Evolutionary conservation across 495 filamentous ascomycete species (phyloP), one percentile per base, ranked within the genome.

Genomic region (Talaromyces thailandensis): DNA sequence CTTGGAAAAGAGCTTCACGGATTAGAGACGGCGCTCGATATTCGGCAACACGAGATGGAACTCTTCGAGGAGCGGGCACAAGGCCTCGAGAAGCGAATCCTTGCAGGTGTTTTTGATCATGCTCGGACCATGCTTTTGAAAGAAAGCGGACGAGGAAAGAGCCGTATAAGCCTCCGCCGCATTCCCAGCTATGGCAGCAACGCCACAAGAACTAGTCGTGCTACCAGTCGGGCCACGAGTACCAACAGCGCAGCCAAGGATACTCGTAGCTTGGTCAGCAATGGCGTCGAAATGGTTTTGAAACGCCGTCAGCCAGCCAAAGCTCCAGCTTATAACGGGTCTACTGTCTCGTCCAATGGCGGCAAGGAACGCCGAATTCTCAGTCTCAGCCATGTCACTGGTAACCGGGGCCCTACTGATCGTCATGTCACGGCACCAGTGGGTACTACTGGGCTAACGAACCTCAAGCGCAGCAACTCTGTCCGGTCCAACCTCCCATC

Each of bases 51-150:
- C 70, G 94, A 98, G 71, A 86, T 98, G 61, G 83, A 91, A 45
- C 80, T 86, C 25, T 95, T 98, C 87, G 92, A 96, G 69, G 82
- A 84, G 8, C 86, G 92, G 56, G 93, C 92, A 9, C 91, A 96
- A 65, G 82, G 83, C 25, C 80, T 98, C 1, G 94, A 98, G 76
- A 88, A 93, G 51, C 84, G 93, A 9, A 96, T 98, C 63, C 76
- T 98, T 29, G 93, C 98, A 62, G 91, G 92, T 29, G 91, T 98
- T 43, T 91, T 98, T 64, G 92, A 98, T 68, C 93, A 97, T 68
- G 96, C 94, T 32, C 88, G 92, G 21, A 86, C 88, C 6, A 78
- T 98, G 18, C 82, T 97, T 48, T 84, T 95, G 62, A 83, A 84
- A 16, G 77, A 81, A 18, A 75, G 76, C 32, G 74, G 70, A 64